Evolutionary conservation across 2,329 filamentous ascomycete species (phyloP).

Genomic region (Aspergillus sp.): DNA sequence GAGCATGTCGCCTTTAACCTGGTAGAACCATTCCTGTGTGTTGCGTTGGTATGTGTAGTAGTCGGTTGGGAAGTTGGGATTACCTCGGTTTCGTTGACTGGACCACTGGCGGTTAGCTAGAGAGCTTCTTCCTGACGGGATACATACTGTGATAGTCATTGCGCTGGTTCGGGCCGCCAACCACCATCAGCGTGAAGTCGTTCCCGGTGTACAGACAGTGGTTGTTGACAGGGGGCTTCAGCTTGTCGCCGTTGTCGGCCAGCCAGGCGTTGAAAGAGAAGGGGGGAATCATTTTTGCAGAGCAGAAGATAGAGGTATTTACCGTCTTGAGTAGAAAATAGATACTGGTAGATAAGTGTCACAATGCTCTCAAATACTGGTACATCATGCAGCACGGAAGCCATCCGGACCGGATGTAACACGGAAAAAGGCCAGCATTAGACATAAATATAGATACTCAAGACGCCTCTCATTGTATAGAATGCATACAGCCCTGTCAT

Average conservation of each 20-base stretch:
- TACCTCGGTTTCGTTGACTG: slow-evolving; percentile 11
- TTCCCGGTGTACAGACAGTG: slow-evolving; percentile 9
- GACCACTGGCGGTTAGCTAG: background rate
- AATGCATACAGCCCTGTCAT: too few relatives aligned
- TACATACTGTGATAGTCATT: slow-evolving; percentile 12
- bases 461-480: too few relatives aligned
- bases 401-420: too few relatives aligned
- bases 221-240: slow-evolving; percentile 11
- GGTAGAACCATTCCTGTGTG: slow-evolving; percentile 15
- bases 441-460: too few relatives aligned
- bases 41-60: too few relatives aligned
- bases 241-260: slow-evolving; percentile 7
- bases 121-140: background rate
- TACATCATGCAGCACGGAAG: too few relatives aligned
- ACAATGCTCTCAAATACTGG: too few relatives aligned
- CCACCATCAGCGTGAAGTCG: slow-evolving; percentile 13
- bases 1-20: slow-evolving; percentile 12
- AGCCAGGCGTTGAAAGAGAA: slow-evolving; percentile 8
- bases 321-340: too few relatives aligned
- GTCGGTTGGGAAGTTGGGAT: background rate
- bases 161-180: slow-evolving; percentile 10
- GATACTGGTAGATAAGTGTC: too few relatives aligned
- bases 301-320: too few relatives aligned
- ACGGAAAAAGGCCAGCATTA: too few relatives aligned
- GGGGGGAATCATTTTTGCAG: slow-evolving; percentile 4